Percentiles rank a stretch among this genome's conserved stretches.
Evolutionary conservation across 1,284 basidiomycete genomes (phyloP).

Genomic region (Puccinia coronata): DNA sequence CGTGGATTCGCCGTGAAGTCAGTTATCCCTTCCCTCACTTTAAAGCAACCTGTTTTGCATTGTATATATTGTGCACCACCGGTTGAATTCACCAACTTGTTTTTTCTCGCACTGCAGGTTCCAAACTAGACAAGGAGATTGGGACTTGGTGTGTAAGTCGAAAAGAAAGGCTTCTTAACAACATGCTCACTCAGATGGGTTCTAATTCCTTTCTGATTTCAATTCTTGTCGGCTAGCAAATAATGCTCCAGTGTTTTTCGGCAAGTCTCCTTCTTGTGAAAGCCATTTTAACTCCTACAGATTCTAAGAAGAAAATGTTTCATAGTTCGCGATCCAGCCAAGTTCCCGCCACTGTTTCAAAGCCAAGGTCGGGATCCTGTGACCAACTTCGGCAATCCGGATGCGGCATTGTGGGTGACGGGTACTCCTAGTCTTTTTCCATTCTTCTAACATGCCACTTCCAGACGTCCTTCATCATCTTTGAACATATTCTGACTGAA

Average conservation of each 20-base stretch:
- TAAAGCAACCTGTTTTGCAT: not conserved
- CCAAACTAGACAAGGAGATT: constrained; percentile 25
- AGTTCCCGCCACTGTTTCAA: constrained; percentile 38
- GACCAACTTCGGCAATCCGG: constrained; percentile 23
- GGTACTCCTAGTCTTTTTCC: too few relatives aligned
- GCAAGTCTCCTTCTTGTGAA: not conserved
- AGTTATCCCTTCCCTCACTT: not conserved
- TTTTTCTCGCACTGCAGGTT: not conserved
- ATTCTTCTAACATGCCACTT: too few relatives aligned
- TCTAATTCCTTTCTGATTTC: not conserved
- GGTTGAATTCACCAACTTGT: not conserved
- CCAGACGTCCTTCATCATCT: too few relatives aligned
- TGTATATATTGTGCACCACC: too few relatives aligned
- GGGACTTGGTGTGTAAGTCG: constrained; percentile 41
- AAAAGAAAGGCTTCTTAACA: not conserved
- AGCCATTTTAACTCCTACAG: not conserved
- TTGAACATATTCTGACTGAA: too few relatives aligned
- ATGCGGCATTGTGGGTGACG: constrained; percentile 30
- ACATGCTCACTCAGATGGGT: not conserved
- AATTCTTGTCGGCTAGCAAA: not conserved
- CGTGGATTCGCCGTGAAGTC: constrained; percentile 43
- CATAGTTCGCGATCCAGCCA: constrained; percentile 34
- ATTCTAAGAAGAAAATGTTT: not conserved
- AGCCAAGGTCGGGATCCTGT: constrained; percentile 34
- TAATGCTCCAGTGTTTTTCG: constrained; percentile 40